Conservation (phyloP, 2,329 filamentous ascomycete genomes). For the Geosmithia putterillii region DNA sequence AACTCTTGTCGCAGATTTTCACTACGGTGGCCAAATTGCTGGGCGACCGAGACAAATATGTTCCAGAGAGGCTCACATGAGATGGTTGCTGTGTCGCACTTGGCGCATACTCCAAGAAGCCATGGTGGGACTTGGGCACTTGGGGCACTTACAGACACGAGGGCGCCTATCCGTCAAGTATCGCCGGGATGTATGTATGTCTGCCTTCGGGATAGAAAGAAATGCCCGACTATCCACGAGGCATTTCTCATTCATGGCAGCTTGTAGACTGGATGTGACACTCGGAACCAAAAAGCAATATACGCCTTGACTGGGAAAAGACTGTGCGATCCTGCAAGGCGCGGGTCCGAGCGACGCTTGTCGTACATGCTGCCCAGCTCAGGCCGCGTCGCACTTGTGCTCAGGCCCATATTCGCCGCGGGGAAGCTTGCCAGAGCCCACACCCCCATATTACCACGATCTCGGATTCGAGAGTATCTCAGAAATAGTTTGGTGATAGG, state of each 20-base stretch:
- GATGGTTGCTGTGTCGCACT: not conserved
- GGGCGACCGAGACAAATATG: not conserved
- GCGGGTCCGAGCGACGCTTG: not conserved
- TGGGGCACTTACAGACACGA: not conserved
- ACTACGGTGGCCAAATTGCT: not conserved
- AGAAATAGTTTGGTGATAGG: not conserved
- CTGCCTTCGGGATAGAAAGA: not conserved
- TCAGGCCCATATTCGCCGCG: not conserved
- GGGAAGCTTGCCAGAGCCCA: not conserved
- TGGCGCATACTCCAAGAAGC: not conserved
- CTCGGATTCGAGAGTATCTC: not conserved
- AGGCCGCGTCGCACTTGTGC: not conserved
- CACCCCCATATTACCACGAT: not conserved
- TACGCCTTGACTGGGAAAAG: not conserved
- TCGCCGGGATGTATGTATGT: not conserved
- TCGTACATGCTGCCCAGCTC: not conserved
- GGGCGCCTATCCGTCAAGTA: not conserved
- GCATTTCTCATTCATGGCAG: not conserved
- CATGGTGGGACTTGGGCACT: not conserved
- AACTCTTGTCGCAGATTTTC: not conserved
- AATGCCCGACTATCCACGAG: not conserved
- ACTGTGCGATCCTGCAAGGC: not conserved
- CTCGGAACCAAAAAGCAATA: not conserved
- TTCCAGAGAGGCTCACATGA: not conserved
- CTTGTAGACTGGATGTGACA: not conserved